Base-by-base conservation (phyloP, 164 flowering plant genomes). In the Vitis cinerea region DNA sequence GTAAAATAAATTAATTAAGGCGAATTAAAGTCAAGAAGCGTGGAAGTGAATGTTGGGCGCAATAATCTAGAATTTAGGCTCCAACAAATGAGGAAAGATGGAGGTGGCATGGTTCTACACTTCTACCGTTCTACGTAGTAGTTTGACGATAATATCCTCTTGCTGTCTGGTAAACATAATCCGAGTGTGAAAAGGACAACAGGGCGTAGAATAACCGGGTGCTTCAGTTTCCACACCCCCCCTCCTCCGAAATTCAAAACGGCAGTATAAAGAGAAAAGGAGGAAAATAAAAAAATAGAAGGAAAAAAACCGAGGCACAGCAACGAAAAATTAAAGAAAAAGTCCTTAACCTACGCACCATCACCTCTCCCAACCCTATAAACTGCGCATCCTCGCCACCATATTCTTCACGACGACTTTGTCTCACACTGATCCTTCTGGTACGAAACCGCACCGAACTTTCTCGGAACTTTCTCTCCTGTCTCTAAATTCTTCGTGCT, bases 271-370 rank as follows among this genome's bases (percentile, higher is more conserved):
- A 23, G 27, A 23, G 27, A 23, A 37, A 37, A 37, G 44, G 44
- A 6, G 44, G 7, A 37, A 37, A 37, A 37, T 37, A 37, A 6
- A 37, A 37, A 3, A 37, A 37, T 3, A 37, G 44, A 37, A 37
- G 44, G 44, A 37, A 37, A 37, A 3, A 3, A 37, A 37, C 44
- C 7, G 2, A 37, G 7, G 44, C 7, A 37, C 44, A 37, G 44
- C 44, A 37, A 37, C 4, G 0, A 37, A 37, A 37, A 37, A 37
- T 37, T 37, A 37, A 37, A 37, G 64, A 68, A 73, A 55, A 58
- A 63, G 76, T 74, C 76, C 52, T 68, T 68, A 73, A 58, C 64
- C 59, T 66, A 16, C 75, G 66, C 75, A 64, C 50, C 63, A n/a
- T n/a, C 63, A 7, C 50, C 17, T 61, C 47, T 9, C 62, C 64